Conservation (phyloP, 2,329 filamentous ascomycete genomes). For the Ophiocordyceps camponoti-floridani region DNA sequence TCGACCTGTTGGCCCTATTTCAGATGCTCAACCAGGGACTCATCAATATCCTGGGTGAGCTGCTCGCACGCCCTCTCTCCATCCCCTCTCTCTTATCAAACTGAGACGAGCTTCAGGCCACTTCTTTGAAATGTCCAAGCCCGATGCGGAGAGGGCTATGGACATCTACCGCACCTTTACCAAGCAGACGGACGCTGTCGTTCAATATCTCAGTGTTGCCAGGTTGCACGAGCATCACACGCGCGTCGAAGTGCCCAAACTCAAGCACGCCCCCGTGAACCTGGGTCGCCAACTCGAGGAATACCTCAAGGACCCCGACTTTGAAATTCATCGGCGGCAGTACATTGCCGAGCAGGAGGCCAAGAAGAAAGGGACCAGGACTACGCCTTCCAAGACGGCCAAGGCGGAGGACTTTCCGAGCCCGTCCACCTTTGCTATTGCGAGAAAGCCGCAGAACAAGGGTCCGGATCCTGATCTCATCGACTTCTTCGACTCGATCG, state of each 20-base stretch:
- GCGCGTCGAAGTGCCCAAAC: slow-evolving; percentile 81
- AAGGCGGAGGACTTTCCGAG: slow-evolving; percentile 6
- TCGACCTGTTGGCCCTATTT: slow-evolving; percentile 80
- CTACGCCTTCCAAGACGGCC: slow-evolving; percentile 12
- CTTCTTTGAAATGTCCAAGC: slow-evolving; percentile 95
- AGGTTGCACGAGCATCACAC: slow-evolving; percentile 86
- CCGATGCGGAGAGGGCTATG: slow-evolving; percentile 82
- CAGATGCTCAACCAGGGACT: slow-evolving; percentile 92
- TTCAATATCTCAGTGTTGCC: slow-evolving; percentile 74
- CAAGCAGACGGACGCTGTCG: slow-evolving; percentile 79
- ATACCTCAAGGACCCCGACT: slow-evolving; percentile 86
- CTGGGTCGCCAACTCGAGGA: slow-evolving; percentile 80
- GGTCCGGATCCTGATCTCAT: slow-evolving; percentile 64
- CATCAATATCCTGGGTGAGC: slow-evolving; percentile 82
- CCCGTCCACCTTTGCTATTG: not conserved
- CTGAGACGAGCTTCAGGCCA: slow-evolving; percentile 41
- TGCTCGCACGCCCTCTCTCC: slow-evolving; percentile 3
- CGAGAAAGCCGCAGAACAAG: slow-evolving; percentile 32
- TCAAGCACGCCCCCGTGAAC: slow-evolving; percentile 93
- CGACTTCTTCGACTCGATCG: slow-evolving; percentile 88
- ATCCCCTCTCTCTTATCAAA: not conserved
- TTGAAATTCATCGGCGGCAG: slow-evolving; percentile 81
- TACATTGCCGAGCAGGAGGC: slow-evolving; percentile 79
- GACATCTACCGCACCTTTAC: slow-evolving; percentile 85
- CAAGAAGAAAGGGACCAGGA: slow-evolving; percentile 29